Conservation (phyloP, 306 rosid genomes). For the Gleditsia sinensis region DNA sequence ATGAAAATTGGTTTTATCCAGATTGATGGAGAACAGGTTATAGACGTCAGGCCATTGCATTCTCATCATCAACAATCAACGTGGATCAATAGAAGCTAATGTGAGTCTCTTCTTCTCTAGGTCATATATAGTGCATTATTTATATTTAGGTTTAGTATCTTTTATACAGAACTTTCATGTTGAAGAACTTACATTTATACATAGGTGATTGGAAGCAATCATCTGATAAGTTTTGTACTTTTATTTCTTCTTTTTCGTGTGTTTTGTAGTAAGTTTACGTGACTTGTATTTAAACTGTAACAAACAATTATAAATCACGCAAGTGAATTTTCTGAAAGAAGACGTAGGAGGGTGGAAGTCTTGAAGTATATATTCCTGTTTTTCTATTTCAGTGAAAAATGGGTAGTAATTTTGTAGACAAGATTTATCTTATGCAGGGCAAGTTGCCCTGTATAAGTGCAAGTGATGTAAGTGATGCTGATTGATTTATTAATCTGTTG, state of each 20-base stretch:
- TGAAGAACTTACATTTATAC: not conserved
- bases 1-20: slow-evolving; percentile 11
- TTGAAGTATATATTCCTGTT: not conserved
- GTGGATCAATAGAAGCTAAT: slow-evolving; percentile 11
- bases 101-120: slow-evolving; percentile 20
- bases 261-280: not conserved
- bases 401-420: not conserved
- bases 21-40: slow-evolving; percentile 27
- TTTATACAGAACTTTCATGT: slow-evolving; percentile 3
- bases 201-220: slow-evolving; percentile 25
- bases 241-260: not conserved
- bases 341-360: not conserved
- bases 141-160: slow-evolving; percentile 7
- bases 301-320: not conserved
- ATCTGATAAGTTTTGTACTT: slow-evolving; percentile 19
- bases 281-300: not conserved
- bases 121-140: not conserved
- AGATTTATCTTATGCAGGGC: not conserved
- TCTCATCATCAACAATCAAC: slow-evolving; percentile 14
- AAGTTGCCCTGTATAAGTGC: too few relatives aligned
- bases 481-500: not conserved
- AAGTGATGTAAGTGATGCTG: not conserved
- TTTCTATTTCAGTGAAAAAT: not conserved
- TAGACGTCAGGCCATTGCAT: slow-evolving; percentile 7
- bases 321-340: not conserved